Evolutionary conservation across 495 filamentous ascomycete genomes (phyloP), one percentile per base, ranked within the genome.

Genomic region (Lasiosphaeriaceae sp.): DNA sequence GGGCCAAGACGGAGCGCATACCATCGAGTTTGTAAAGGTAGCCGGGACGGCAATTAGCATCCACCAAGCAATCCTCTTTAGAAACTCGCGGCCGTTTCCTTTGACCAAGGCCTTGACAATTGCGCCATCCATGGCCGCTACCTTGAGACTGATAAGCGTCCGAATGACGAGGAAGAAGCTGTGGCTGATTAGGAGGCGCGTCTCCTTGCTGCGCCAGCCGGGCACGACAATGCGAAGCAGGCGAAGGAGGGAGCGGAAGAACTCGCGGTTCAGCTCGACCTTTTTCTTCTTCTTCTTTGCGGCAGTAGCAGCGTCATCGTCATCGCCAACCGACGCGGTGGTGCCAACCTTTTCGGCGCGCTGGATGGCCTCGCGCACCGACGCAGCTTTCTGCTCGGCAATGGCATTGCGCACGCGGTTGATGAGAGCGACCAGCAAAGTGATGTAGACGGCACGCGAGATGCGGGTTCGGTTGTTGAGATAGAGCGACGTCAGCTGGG

Each of bases 21-120:
- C 89, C 95, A 97, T 97, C 2, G 94, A 97, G 72, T 98, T 98
- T 22, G 94, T 98, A 62, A 97, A 98, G 0, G 95, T 97, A 17
- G 94, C 95, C 4, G 94, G 94, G n/a, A 98, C 79, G 44, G 94
- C 92, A 63, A 98, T 93, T 60, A 90, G 73, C 94, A 98, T 98
- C 94, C 94, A 98, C 92, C 93, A 97, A 4, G 95, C 84, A 60
- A 98, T 82, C 11, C 90, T 87, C 47, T 83, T 83, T 63, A 97
- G 76, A 63, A 98, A 98, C 52, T 96, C 90, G 72, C 82, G 92
- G 19, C 94, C 94, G 62, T 86, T 93, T 7, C 94, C 94, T 65
- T 90, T 85, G 23, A 98, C 90, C 55, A 98, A 72, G 61, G 84
- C 90, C 70, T 92, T 96, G 29, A 97, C 94, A 37, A 98, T 80